Evolutionary conservation across 225 moss, liverwort and hornwort genomes (phyloP), one percentile per base, ranked within the genome.

Genomic region (Sphagnum contortum): DNA sequence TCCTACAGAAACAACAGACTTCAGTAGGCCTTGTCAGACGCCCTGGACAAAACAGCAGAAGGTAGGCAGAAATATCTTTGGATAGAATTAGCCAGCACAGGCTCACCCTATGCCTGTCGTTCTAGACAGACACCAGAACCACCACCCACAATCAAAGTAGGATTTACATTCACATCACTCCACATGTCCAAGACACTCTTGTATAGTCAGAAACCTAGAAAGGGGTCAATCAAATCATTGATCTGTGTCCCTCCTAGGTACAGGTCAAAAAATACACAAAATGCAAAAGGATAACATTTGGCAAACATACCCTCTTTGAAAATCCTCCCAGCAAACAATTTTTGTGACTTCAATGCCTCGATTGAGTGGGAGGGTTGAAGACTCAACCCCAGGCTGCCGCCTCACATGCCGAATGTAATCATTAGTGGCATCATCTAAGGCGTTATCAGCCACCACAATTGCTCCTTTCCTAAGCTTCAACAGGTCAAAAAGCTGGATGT

Each of bases 341-440:
- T 90, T 90, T 74, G 90, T 85, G 57, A 90, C 77, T 77, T 90
- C 90, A 63, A 90, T 82, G 54, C 90, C 90, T 67, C 90, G 84
- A 69, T 80, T 85, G 57, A 90, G 85, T 70, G 87, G 87, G 53
- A 87, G 66, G 9, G 90, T 90, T 57, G 85, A 87, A 69, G 87
- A 90, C 66, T 90, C 87, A 61, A 90, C 84, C 13, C 90, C 90
- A 45, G 90, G 90, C 67, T 90, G 90, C 66, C 84, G 80, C 64
- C 90, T 79, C 57, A 90, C 90, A 79, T 90, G 90, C 63, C 87
- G 84, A 70, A 90, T 90, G 56, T 90, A 90, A 64, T 87, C 90
- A 67, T 90, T 90, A 55, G 90, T 87, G 57, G 79, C 71, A 57
- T 90, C 87, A 81, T 81, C 82, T 63, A 90, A 68, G 8, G 90